phyloP scores from a whole-genome alignment of 2,329 filamentous ascomycete genomes.

The Decorospora gaudefroyi region DNA sequence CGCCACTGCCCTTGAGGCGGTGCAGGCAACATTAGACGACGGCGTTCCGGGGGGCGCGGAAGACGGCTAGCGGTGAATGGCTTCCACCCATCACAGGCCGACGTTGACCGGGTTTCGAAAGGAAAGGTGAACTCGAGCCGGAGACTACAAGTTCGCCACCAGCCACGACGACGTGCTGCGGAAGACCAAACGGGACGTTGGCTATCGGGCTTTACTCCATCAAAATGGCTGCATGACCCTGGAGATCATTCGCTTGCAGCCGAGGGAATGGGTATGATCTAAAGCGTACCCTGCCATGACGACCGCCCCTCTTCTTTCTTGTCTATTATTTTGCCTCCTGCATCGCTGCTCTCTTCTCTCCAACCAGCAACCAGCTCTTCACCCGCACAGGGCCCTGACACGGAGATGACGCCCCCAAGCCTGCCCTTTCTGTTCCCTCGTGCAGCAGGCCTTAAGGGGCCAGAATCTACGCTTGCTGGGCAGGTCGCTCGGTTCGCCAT shows the following conservation, averaged over 20 bases:
- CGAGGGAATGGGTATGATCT: neutral
- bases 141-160: neutral
- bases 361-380: constrained; percentile 2
- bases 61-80: neutral
- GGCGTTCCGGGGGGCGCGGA: neutral
- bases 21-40: neutral
- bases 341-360: no score
- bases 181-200: neutral
- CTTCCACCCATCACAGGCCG: neutral
- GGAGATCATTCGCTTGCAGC: constrained; percentile 9
- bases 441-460: no score
- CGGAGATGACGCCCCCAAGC: constrained; percentile 1
- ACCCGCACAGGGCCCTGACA: neutral
- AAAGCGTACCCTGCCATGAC: neutral
- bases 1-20: no score
- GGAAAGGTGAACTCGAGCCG: neutral
- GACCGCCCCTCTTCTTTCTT: constrained; percentile 3
- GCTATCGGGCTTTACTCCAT: constrained; percentile 9
- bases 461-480: no score
- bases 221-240: neutral
- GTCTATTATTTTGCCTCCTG: constrained; percentile 1
- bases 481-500: constrained; percentile 7
- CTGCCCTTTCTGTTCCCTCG: no score
- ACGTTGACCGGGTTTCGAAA: neutral
- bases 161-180: neutral